Conservation (phyloP, 805 yeast genomes). For the Saccharomycopsis synnaedendra region DNA sequence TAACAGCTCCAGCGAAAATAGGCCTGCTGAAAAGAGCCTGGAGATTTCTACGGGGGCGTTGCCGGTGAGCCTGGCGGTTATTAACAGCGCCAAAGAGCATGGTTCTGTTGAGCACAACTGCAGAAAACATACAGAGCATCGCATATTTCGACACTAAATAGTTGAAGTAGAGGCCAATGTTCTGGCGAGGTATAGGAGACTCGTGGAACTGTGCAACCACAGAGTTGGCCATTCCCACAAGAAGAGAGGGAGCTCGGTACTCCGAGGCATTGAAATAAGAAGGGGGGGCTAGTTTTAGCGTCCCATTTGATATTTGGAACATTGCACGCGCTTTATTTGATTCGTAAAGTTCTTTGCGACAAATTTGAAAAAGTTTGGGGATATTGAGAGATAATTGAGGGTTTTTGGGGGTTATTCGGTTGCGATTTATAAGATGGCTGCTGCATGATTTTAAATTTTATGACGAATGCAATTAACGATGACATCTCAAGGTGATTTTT, state of each 20-base stretch:
- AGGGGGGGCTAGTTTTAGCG: neutral
- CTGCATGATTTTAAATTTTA: no score
- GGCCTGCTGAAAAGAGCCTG: neutral
- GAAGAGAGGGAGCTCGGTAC: neutral
- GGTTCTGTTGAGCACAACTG: conserved; percentile 45
- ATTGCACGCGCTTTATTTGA: no score
- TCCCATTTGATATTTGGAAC: no score
- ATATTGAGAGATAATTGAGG: no score
- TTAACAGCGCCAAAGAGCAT: conserved; percentile 43
- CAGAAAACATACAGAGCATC: conserved; percentile 43
- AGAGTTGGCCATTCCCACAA: conserved; percentile 2
- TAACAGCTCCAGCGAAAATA: neutral
- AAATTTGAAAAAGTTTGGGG: no score
- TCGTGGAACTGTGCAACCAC: conserved; percentile 12
- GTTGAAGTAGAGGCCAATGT: conserved; percentile 20
- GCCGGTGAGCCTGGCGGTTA: neutral
- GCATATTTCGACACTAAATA: conserved; percentile 42
- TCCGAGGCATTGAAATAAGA: neutral
- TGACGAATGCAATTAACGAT: no score
- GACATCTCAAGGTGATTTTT: no score
- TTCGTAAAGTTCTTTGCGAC: no score
- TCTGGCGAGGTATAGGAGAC: conserved; percentile 8
- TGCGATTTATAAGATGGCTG: no score
- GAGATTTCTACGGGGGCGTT: neutral
- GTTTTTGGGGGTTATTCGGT: no score